These are phyloP conservation scores for Kalaharituber pfeilii DNA, from an alignment of 2,329 filamentous ascomycete genomes.

Conservation along the genomic window DNA sequence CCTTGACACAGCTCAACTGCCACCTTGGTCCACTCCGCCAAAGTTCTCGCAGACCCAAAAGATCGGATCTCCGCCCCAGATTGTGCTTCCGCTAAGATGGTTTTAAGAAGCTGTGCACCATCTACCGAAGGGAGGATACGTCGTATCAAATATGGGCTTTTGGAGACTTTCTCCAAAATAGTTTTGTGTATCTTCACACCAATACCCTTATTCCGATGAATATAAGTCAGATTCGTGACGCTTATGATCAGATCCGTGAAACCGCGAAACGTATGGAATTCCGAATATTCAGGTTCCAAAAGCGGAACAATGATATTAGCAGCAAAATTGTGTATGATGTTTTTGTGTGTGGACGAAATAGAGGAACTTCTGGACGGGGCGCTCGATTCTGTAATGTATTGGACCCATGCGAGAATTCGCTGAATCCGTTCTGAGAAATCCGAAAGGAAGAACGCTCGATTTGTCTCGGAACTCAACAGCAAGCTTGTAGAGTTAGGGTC, in stretches of 20 bases:
- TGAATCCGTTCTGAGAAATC: not conserved
- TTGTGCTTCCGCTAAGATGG: not conserved
- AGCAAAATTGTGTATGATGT: not conserved
- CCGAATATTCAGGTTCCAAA: not conserved
- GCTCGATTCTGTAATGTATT: not conserved
- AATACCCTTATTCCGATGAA: not conserved
- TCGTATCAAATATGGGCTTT: not conserved
- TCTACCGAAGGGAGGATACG: not conserved
- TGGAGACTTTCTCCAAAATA: not conserved
- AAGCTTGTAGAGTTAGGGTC: not conserved
- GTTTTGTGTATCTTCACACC: not conserved
- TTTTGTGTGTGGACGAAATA: no score
- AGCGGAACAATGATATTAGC: not conserved
- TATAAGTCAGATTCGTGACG: not conserved
- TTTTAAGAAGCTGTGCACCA: not conserved
- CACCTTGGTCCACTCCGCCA: not conserved
- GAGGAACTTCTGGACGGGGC: no score
- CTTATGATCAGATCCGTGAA: not conserved
- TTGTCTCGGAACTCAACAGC: not conserved
- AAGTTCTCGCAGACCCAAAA: not conserved
- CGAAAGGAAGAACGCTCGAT: not conserved
- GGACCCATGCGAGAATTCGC: not conserved
- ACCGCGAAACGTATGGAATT: not conserved
- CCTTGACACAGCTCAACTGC: not conserved
- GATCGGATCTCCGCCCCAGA: not conserved